A percentile compares a stretch with the other conserved stretches of the same genome.
These are phyloP conservation scores for Drosera spatulata DNA, from an alignment of 179 eudicot genomes.

Conservation along the genomic window DNA sequence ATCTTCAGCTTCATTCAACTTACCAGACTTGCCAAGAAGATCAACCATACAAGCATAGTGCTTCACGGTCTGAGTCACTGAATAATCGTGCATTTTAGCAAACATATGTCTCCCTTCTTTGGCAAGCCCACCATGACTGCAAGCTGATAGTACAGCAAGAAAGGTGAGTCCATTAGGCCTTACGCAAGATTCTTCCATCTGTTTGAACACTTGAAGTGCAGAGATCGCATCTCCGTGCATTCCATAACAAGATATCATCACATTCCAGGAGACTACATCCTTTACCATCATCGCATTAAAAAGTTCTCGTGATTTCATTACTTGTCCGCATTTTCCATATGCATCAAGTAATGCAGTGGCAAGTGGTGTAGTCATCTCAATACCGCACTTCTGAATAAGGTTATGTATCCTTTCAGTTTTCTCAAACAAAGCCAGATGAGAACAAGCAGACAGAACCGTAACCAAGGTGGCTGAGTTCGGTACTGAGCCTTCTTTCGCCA, in stretches of 20 bases:
- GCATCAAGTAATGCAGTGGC: conserved; percentile 63
- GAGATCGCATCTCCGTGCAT: conserved; percentile 56
- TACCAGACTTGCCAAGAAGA: conserved; percentile 60
- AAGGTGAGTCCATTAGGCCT: conserved; percentile 64
- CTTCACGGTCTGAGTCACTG: conserved; percentile 43
- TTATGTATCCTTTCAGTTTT: conserved; percentile 38
- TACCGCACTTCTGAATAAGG: conserved; percentile 26
- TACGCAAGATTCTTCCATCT: conserved; percentile 37
- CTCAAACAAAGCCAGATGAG: conserved; percentile 38
- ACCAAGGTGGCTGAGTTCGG: conserved; percentile 49
- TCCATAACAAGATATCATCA: conserved; percentile 69
- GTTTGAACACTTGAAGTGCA: conserved; percentile 38
- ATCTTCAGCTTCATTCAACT: conserved; percentile 51
- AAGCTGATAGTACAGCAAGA: conserved; percentile 57
- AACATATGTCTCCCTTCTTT: conserved; percentile 47
- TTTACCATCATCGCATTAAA: conserved; percentile 46
- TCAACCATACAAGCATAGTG: conserved; percentile 71
- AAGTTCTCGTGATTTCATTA: conserved; percentile 37
- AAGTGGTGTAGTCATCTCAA: conserved; percentile 25
- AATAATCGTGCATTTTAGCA: conserved; percentile 39
- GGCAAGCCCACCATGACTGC: conserved; percentile 60
- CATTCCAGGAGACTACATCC: conserved; percentile 67
- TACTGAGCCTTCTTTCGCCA: conserved; percentile 29
- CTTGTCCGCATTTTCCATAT: conserved; percentile 79
- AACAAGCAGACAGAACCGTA: conserved; percentile 47